Evolutionary conservation across 2,329 filamentous ascomycete species (phyloP).

Genomic region (Dothistroma septosporum): DNA sequence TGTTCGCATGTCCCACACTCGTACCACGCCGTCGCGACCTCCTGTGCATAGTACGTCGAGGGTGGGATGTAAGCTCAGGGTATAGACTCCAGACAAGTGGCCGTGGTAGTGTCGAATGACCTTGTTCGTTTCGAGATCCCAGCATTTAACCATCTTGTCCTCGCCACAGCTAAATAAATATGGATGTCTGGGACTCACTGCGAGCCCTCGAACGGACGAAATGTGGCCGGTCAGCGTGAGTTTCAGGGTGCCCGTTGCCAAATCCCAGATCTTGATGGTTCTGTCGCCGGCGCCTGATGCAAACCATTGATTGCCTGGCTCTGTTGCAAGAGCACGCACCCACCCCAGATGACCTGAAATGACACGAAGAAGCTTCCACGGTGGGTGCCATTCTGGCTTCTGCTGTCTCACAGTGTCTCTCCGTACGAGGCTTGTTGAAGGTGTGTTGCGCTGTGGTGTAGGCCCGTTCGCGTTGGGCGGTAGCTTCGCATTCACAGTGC

Average conservation of each 20-base stretch:
- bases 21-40: conserved; percentile 85
- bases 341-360: conserved; percentile 95
- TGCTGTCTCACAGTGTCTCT: conserved; percentile 62
- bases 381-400: conserved; percentile 92
- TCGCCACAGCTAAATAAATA: conserved; percentile 98
- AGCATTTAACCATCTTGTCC: conserved; percentile 99
- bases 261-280: conserved; percentile 98
- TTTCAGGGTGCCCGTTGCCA: conserved; percentile 78
- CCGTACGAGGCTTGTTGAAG: conserved; percentile 57
- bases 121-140: conserved; percentile 99
- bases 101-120: conserved; percentile 98
- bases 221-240: conserved; percentile 92
- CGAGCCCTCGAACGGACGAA: conserved; percentile 84
- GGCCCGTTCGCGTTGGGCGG: conserved; percentile 56
- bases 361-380: conserved; percentile 97
- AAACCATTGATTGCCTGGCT: conserved; percentile 97
- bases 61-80: conserved; percentile 85
- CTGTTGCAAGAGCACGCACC: conserved; percentile 84
- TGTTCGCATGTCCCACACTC: conserved; percentile 98
- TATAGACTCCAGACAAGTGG: conserved; percentile 93
- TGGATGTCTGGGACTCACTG: conserved; percentile 87
- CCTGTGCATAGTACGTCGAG: conserved; percentile 93
- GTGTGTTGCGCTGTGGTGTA: conserved; percentile 48
- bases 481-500: conserved; percentile 37
- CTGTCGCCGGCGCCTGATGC: conserved; percentile 91